These are phyloP conservation scores for Agaricus sinodeliciosus DNA, from an alignment of 768 basidiomycete species.

Conservation along the genomic window DNA sequence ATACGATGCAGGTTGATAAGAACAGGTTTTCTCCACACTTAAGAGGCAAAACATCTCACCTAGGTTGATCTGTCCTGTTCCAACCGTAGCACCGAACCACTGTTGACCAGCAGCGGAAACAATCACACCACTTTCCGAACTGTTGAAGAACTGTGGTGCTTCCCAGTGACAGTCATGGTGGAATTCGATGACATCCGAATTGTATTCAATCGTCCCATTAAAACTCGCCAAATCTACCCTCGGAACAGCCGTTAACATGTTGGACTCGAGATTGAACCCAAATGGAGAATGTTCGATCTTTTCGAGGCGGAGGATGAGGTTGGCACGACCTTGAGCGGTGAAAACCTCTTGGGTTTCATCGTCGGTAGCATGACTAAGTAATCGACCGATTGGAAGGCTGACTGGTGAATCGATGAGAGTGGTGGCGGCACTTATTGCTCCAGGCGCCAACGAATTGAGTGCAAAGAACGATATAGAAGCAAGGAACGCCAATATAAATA, in stretches of 20 bases:
- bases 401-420: not conserved
- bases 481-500: conserved; percentile 7
- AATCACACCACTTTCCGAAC: not conserved
- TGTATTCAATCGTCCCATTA: conserved; percentile 2
- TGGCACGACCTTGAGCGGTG: not conserved
- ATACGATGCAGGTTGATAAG: not conserved
- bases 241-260: not conserved
- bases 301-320: conserved; percentile 5
- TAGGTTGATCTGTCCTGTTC: too few relatives aligned
- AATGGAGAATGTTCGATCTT: conserved; percentile 4
- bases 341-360: not conserved
- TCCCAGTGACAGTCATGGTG: conserved; percentile 8
- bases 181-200: conserved; percentile 4
- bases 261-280: conserved; percentile 1
- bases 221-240: not conserved
- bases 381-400: not conserved
- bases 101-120: not conserved
- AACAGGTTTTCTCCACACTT: too few relatives aligned
- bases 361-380: not conserved
- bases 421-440: conserved; percentile 3
- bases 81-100: not conserved
- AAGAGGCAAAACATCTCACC: too few relatives aligned
- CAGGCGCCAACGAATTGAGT: conserved; percentile 1
- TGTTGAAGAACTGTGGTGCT: not conserved
- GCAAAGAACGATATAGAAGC: conserved; percentile 1